A percentile compares a stretch with the other conserved stretches of the same genome.
Conservation (phyloP, 306 rosid species). For the Spatholobus suberectus region DNA sequence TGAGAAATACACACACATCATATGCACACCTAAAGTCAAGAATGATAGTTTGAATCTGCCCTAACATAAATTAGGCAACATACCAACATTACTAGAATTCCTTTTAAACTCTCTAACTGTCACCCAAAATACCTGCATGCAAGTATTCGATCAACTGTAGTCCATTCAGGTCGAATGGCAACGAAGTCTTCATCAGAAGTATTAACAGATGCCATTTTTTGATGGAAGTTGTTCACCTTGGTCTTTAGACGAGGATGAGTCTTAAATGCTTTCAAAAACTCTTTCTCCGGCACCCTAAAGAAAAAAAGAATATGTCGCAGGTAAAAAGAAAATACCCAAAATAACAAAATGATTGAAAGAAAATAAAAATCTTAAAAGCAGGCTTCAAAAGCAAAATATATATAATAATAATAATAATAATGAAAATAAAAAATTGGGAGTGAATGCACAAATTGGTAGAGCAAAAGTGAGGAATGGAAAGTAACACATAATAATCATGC, state of each 20-base stretch:
- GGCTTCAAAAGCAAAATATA: constrained; percentile 13
- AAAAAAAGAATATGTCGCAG: constrained; percentile 16
- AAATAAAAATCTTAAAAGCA: constrained; percentile 10
- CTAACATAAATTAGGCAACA: background rate
- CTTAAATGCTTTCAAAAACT: constrained; percentile 92
- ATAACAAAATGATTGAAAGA: constrained; percentile 21
- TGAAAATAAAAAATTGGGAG: constrained; percentile 10
- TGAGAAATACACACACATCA: background rate
- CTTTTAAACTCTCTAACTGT: constrained; percentile 20
- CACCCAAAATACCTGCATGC: constrained; percentile 79
- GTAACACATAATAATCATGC: constrained; percentile 34
- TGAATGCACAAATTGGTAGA: constrained; percentile 10
- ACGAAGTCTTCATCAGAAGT: constrained; percentile 90
- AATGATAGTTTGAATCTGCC: constrained; percentile 20
- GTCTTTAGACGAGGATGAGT: constrained; percentile 83
- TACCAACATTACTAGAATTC: constrained; percentile 13
- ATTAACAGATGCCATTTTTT: constrained; percentile 73
- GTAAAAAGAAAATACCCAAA: constrained; percentile 44
- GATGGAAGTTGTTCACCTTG: constrained; percentile 83
- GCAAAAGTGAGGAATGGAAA: constrained; percentile 11
- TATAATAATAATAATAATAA: background rate
- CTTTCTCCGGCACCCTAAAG: constrained; percentile 94
- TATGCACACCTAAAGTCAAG: background rate
- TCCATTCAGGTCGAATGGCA: constrained; percentile 98
- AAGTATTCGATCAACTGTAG: constrained; percentile 90